phyloP scores from a whole-genome alignment of 2,329 filamentous ascomycete genomes.

The Aureobasidium sp. region DNA sequence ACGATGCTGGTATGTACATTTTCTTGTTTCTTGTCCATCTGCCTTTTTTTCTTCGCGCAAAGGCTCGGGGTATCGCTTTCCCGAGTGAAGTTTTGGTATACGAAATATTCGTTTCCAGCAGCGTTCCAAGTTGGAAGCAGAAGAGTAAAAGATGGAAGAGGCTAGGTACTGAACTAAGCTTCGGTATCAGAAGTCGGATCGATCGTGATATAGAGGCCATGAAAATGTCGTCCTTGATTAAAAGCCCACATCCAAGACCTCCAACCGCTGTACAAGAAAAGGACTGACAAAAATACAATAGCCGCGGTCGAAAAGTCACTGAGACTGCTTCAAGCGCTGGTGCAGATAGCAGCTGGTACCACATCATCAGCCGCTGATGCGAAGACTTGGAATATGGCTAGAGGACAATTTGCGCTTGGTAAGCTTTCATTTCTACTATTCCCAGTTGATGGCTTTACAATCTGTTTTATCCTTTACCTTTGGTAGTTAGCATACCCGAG shows the following conservation, averaged over 20 bases:
- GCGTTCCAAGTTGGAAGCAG: too few relatives aligned
- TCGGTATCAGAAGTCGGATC: too few relatives aligned
- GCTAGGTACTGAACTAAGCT: too few relatives aligned
- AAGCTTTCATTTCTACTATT: conserved; percentile 11
- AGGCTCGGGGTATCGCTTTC: neutral
- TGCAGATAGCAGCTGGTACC: conserved; percentile 31
- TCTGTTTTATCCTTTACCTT: too few relatives aligned
- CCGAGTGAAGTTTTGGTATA: neutral
- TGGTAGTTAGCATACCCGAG: too few relatives aligned
- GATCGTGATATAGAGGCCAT: too few relatives aligned
- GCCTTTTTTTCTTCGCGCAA: neutral
- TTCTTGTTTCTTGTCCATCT: neutral
- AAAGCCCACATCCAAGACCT: too few relatives aligned
- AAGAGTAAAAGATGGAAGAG: neutral
- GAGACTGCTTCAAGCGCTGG: conserved; percentile 47
- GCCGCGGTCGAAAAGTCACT: conserved; percentile 57
- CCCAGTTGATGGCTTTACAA: too few relatives aligned
- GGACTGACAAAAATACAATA: conserved; percentile 23
- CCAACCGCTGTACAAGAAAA: neutral
- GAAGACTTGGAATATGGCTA: conserved; percentile 32
- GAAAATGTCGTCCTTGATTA: too few relatives aligned
- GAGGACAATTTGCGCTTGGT: conserved; percentile 40
- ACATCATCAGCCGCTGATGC: conserved; percentile 28
- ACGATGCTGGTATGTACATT: conserved; percentile 4
- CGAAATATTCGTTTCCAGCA: neutral